These are phyloP conservation scores for Neltuma alba DNA, from an alignment of 306 rosid species.

Conservation along the genomic window DNA sequence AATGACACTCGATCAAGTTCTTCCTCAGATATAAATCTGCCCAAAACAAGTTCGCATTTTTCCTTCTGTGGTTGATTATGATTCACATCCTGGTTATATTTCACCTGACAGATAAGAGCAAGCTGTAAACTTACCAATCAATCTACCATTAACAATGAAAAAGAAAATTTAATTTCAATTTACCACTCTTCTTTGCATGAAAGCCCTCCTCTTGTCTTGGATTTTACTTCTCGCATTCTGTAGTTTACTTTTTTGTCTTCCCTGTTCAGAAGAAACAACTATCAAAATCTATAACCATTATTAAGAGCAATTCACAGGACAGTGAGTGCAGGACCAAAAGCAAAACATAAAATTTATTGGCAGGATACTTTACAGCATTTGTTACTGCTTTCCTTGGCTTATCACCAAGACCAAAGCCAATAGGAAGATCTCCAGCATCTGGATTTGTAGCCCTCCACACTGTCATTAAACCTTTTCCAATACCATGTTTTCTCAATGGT, in stretches of 20 bases:
- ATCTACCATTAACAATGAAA: constrained; percentile 26
- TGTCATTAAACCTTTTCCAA: constrained; percentile 98
- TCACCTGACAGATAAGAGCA: constrained; percentile 57
- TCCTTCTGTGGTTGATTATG: constrained; percentile 43
- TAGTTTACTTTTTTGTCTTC: constrained; percentile 48
- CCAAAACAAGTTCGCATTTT: constrained; percentile 75
- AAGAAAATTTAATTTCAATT: constrained; percentile 19
- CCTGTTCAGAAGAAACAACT: constrained; percentile 55
- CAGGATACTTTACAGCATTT: constrained; percentile 52
- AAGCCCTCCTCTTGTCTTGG: constrained; percentile 63
- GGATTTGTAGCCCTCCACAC: constrained; percentile 90
- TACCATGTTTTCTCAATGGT: constrained; percentile 67
- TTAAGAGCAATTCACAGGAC: constrained; percentile 18
- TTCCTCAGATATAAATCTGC: constrained; percentile 50
- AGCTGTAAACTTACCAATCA: constrained; percentile 28
- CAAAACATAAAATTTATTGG: constrained; percentile 13
- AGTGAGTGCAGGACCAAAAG: constrained; percentile 23
- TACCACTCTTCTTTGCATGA: constrained; percentile 60
- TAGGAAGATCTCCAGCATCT: constrained; percentile 60
- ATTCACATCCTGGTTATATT: constrained; percentile 42
- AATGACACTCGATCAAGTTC: constrained; percentile 49
- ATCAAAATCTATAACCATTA: constrained; percentile 28
- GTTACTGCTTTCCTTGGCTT: constrained; percentile 45
- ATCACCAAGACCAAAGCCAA: constrained; percentile 41
- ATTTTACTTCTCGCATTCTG: constrained; percentile 55